A percentile compares a stretch with the other conserved stretches of the same genome.
Conservation (phyloP, 805 yeast genomes). For the Myxozyma sirexii region DNA sequence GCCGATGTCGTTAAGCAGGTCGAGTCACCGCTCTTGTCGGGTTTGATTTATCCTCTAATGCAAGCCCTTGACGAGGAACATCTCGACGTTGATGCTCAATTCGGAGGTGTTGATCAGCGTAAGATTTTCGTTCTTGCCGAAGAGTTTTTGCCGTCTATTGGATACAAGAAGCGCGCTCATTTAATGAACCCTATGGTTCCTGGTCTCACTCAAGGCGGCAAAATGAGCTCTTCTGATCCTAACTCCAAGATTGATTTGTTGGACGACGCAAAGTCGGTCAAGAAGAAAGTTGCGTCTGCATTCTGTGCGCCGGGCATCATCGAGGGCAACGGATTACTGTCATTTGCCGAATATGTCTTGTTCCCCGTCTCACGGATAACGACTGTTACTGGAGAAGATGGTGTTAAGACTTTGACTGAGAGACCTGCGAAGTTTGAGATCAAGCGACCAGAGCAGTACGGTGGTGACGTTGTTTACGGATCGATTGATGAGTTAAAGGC, state of each 20-base stretch:
- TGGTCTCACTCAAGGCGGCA: constrained; percentile 92
- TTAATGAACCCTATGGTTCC: constrained; percentile 99
- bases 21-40: constrained; percentile 86
- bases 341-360: constrained; percentile 82
- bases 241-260: constrained; percentile 92
- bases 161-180: constrained; percentile 97
- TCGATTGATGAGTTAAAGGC: constrained; percentile 68
- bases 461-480: constrained; percentile 81
- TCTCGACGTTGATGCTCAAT: constrained; percentile 87
- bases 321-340: constrained; percentile 85
- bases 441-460: constrained; percentile 94
- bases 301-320: constrained; percentile 94
- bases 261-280: constrained; percentile 84
- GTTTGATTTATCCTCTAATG: constrained; percentile 96
- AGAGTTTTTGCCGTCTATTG: constrained; percentile 81
- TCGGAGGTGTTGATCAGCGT: constrained; percentile 99
- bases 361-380: constrained; percentile 79
- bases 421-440: constrained; percentile 64
- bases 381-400: constrained; percentile 29
- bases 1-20: constrained; percentile 99
- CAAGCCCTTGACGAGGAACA: constrained; percentile 96
- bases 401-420: constrained; percentile 28
- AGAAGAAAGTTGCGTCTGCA: constrained; percentile 89
- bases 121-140: constrained; percentile 96
- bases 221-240: constrained; percentile 99